Conservation (phyloP, 345 rosid species). For the Firmiana major region DNA sequence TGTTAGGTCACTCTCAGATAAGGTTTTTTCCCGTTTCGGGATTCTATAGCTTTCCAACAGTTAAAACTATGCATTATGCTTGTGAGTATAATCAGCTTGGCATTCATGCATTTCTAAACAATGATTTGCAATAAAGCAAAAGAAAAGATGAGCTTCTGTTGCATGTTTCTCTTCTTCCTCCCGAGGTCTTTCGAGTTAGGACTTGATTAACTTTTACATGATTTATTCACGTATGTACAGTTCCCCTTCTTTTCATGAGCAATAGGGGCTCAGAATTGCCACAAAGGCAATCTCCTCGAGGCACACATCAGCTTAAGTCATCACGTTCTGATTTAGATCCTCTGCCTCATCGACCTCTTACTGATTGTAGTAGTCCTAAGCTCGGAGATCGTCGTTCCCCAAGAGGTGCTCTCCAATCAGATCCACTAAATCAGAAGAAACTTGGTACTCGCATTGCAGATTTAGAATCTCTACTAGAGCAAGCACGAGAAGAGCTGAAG, state of each 20-base stretch:
- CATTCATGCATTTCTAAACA: background rate
- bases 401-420: slow-evolving; percentile 53
- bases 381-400: slow-evolving; percentile 74
- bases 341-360: slow-evolving; percentile 41
- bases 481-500: slow-evolving; percentile 83
- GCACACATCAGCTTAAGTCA: slow-evolving; percentile 40
- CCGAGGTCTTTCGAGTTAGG: background rate
- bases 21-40: background rate
- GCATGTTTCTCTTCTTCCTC: background rate
- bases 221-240: background rate
- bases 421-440: slow-evolving; percentile 62
- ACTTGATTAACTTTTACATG: background rate
- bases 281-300: slow-evolving; percentile 73
- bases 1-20: background rate
- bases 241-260: slow-evolving; percentile 3
- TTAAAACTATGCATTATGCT: background rate
- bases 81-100: background rate
- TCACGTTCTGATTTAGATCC: slow-evolving; percentile 56
- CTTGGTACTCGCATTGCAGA: slow-evolving; percentile 77
- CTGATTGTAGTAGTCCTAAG: slow-evolving; percentile 68
- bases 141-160: background rate
- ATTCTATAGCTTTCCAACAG: background rate
- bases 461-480: slow-evolving; percentile 85
- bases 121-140: background rate
- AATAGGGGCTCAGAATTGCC: slow-evolving; percentile 65